phyloP scores from a whole-genome alignment of 352 stramenopile genomes.

The Globisporangium splendens region DNA sequence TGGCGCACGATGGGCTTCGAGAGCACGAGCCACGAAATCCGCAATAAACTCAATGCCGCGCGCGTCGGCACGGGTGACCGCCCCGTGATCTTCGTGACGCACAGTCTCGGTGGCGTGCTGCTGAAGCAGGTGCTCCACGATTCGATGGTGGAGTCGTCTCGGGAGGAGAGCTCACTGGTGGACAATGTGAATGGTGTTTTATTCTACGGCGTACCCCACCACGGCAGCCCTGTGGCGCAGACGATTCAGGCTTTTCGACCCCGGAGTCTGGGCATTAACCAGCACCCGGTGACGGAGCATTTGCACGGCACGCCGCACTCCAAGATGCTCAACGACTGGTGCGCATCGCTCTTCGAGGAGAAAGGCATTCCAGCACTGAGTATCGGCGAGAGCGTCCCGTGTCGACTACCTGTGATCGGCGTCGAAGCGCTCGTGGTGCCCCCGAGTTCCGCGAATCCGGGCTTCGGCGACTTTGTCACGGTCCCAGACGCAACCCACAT shows the following conservation, averaged over 20 bases:
- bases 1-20: constrained; percentile 76
- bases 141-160: constrained; percentile 12
- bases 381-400: constrained; percentile 62
- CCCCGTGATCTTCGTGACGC: constrained; percentile 80
- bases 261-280: constrained; percentile 35
- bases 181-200: constrained; percentile 68
- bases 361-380: constrained; percentile 58
- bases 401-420: constrained; percentile 58
- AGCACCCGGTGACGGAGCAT: constrained; percentile 72
- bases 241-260: constrained; percentile 59
- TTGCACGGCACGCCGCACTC: constrained; percentile 73
- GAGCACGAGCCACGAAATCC: constrained; percentile 62
- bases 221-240: constrained; percentile 72
- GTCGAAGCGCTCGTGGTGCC: constrained; percentile 76
- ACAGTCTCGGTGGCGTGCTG: constrained; percentile 80
- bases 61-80: constrained; percentile 53
- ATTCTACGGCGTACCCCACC: constrained; percentile 79
- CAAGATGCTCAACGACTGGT: constrained; percentile 81
- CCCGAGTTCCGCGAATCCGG: constrained; percentile 58
- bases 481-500: constrained; percentile 65
- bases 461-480: constrained; percentile 65
- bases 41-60: constrained; percentile 54
- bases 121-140: constrained; percentile 81
- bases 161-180: constrained; percentile 25
- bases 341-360: constrained; percentile 41